A percentile compares a stretch with the other conserved stretches of the same genome.
Conservation (phyloP, 2,329 filamentous ascomycete species). For the Mycocentrospora acerina region DNA sequence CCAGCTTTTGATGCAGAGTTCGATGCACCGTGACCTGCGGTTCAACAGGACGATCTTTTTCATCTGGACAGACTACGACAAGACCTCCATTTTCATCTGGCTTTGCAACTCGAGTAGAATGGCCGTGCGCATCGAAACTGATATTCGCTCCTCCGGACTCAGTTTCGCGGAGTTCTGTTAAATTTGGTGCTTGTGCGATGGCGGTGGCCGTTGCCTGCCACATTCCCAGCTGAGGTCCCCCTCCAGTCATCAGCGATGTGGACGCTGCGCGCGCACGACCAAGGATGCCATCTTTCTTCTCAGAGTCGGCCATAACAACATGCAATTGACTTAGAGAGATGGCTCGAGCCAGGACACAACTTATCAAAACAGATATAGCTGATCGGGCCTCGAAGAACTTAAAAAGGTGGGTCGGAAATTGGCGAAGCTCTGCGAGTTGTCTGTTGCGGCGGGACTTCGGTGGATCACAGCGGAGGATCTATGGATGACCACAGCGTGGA, state of each 20-base stretch:
- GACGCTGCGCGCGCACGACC: conserved; percentile 29
- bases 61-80: conserved; percentile 5
- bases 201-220: conserved; percentile 46
- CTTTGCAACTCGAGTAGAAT: conserved; percentile 15
- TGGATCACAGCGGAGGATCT: no score
- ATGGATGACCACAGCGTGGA: no score
- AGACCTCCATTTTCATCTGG: conserved; percentile 13
- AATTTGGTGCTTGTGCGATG: conserved; percentile 44
- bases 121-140: conserved; percentile 18
- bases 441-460: no score
- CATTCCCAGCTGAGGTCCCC: conserved; percentile 42
- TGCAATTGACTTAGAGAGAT: not conserved
- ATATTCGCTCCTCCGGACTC: conserved; percentile 18
- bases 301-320: conserved; percentile 7
- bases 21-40: not conserved
- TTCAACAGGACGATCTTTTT: conserved; percentile 7
- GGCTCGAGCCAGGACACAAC: no score
- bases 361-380: no score
- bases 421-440: no score
- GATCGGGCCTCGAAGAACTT: no score
- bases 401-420: no score
- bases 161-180: conserved; percentile 39
- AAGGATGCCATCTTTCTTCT: conserved; percentile 9
- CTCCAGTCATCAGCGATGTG: conserved; percentile 34
- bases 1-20: conserved; percentile 1